Conservation (phyloP, 441 rosid species). For the Brassica balearica region DNA sequence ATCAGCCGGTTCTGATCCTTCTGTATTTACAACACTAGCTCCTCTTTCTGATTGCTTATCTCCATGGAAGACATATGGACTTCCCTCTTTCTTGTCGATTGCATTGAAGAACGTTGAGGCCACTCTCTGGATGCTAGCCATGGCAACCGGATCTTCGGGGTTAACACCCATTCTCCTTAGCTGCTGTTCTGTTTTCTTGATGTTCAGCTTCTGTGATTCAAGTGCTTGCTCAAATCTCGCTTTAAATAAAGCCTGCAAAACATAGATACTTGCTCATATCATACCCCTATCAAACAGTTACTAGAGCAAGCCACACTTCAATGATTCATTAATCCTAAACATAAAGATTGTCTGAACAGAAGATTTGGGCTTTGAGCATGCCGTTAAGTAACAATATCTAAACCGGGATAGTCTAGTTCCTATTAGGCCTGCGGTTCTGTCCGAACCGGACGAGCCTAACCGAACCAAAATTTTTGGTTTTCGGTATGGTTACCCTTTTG, state of each 20-base stretch:
- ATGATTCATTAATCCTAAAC: not conserved
- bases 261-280: constrained; percentile 24
- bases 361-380: not conserved
- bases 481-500: not conserved
- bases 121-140: constrained; percentile 98
- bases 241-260: constrained; percentile 86
- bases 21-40: constrained; percentile 35
- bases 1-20: constrained; percentile 54
- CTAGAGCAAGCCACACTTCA: constrained; percentile 15
- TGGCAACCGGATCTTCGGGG: constrained; percentile 99
- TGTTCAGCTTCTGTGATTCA: constrained; percentile 96
- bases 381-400: not conserved
- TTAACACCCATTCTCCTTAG: constrained; percentile 85
- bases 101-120: constrained; percentile 98
- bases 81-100: constrained; percentile 91
- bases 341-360: not conserved
- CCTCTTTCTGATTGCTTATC: constrained; percentile 48
- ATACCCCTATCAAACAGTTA: constrained; percentile 2
- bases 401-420: not conserved
- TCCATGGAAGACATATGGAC: constrained; percentile 83
- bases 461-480: not conserved
- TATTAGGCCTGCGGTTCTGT: not conserved
- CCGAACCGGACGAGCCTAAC: not conserved
- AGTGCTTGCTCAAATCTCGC: constrained; percentile 99
- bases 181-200: constrained; percentile 91